Conservation (phyloP, 2,329 filamentous ascomycete species). For the Claviceps arundinis region DNA sequence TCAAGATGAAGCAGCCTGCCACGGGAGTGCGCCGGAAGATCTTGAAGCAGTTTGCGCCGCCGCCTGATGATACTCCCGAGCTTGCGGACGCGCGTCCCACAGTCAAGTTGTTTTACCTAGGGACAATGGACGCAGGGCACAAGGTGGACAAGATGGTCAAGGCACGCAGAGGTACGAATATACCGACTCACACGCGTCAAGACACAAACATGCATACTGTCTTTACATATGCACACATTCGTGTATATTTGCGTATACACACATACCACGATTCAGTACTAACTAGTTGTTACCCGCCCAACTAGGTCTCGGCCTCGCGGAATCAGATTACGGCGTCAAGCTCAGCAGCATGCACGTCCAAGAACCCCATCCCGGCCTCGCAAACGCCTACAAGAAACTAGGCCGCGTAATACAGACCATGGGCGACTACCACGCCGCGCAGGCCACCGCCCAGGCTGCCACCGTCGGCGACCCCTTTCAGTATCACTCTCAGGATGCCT, state of each 20-base stretch:
- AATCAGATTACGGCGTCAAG: slow-evolving; percentile 89
- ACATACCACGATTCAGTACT: not conserved
- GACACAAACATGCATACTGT: not conserved
- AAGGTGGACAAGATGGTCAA: slow-evolving; percentile 94
- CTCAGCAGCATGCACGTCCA: slow-evolving; percentile 76
- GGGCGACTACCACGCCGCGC: slow-evolving; percentile 89
- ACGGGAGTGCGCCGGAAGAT: slow-evolving; percentile 92
- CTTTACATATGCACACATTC: not conserved
- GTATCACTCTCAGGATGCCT: slow-evolving; percentile 89
- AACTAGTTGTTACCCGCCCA: not conserved
- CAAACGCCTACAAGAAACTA: slow-evolving; percentile 85
- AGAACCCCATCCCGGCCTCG: slow-evolving; percentile 77
- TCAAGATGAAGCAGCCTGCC: slow-evolving; percentile 90
- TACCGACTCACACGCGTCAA: not conserved
- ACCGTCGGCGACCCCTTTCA: slow-evolving; percentile 87
- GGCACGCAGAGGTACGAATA: slow-evolving; percentile 62
- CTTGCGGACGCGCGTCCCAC: slow-evolving; percentile 77
- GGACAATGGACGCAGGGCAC: slow-evolving; percentile 92
- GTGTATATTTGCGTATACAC: not conserved
- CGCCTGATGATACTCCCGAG: slow-evolving; percentile 93
- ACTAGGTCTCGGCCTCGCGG: slow-evolving; percentile 76
- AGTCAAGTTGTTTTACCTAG: slow-evolving; percentile 92
- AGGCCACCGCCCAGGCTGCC: slow-evolving; percentile 91
- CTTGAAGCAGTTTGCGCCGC: slow-evolving; percentile 94
- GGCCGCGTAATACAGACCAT: slow-evolving; percentile 87